Evolutionary conservation across 75 land plant genomes (phyloP).

Genomic region (Pinus tabuliformis): DNA sequence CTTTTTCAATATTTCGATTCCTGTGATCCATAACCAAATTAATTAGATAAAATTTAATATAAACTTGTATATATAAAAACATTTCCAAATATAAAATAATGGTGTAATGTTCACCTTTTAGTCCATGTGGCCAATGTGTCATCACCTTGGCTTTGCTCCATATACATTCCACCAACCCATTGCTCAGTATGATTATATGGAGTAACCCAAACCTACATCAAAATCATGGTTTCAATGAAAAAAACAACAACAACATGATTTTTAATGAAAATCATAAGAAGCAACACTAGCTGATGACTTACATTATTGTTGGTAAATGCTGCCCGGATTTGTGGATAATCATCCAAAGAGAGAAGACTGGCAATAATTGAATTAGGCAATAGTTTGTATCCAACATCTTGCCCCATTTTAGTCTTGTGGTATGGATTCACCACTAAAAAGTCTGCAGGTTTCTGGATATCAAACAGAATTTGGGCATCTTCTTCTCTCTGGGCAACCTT

Average conservation of each 20-base stretch:
- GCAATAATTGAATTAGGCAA: conserved; percentile 16
- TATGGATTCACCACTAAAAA: conserved; percentile 39
- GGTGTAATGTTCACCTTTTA: conserved; percentile 13
- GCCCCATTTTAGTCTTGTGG: conserved; percentile 54
- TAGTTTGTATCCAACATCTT: conserved; percentile 46
- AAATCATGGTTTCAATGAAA: background rate
- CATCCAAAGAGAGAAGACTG: conserved; percentile 24
- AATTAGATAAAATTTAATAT: no score
- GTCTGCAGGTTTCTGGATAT: conserved; percentile 40
- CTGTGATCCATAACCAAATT: conserved; percentile 12
- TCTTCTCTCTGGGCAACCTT: conserved; percentile 48
- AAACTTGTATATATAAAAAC: no score
- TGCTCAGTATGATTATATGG: conserved; percentile 42
- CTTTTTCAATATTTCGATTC: conserved; percentile 51
- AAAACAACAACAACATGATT: background rate
- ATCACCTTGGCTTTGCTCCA: conserved; percentile 62
- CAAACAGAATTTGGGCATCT: conserved; percentile 37
- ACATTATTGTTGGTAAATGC: conserved; percentile 34
- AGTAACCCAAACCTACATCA: conserved; percentile 51
- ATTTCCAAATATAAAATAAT: no score
- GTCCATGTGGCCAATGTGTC: conserved; percentile 59
- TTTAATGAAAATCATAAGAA: background rate
- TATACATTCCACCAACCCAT: conserved; percentile 59
- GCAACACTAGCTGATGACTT: no score
- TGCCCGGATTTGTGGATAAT: conserved; percentile 45